Evolutionary conservation across 2,329 filamentous ascomycete species (phyloP).

Genomic region (Fusarium sp.): DNA sequence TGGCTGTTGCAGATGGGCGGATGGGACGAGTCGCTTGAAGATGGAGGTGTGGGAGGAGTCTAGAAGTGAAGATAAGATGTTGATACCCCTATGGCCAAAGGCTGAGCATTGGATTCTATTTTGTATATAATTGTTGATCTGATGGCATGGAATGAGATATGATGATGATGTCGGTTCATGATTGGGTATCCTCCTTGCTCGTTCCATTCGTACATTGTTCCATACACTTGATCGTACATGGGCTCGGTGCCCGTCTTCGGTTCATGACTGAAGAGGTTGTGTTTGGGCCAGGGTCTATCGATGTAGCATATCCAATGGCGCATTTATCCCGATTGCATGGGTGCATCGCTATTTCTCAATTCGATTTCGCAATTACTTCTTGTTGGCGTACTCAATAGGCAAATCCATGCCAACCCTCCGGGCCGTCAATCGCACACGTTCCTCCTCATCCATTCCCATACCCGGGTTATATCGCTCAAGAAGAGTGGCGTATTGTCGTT

Average conservation of each 20-base stretch:
- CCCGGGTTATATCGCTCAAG: constrained; percentile 95
- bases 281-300: not conserved
- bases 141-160: constrained; percentile 30
- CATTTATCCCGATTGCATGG: not conserved
- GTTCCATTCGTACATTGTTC: constrained; percentile 7
- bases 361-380: not conserved
- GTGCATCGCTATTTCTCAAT: not conserved
- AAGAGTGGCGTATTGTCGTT: constrained; percentile 83
- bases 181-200: constrained; percentile 20
- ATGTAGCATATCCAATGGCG: not conserved
- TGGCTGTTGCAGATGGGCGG: constrained; percentile 84
- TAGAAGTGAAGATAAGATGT: constrained; percentile 44
- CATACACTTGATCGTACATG: constrained; percentile 38
- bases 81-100: constrained; percentile 45
- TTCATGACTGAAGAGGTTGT: not conserved
- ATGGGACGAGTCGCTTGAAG: constrained; percentile 83
- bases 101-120: constrained; percentile 34
- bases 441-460: constrained; percentile 87
- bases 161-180: constrained; percentile 24
- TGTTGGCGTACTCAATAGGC: constrained; percentile 68
- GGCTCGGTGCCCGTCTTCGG: not conserved
- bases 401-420: constrained; percentile 91
- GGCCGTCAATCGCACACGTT: constrained; percentile 85
- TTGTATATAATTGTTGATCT: constrained; percentile 35
- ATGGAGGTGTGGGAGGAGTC: constrained; percentile 62